These are phyloP conservation scores for Termitomyces sp. DNA, from an alignment of 768 basidiomycete species.

Conservation along the genomic window DNA sequence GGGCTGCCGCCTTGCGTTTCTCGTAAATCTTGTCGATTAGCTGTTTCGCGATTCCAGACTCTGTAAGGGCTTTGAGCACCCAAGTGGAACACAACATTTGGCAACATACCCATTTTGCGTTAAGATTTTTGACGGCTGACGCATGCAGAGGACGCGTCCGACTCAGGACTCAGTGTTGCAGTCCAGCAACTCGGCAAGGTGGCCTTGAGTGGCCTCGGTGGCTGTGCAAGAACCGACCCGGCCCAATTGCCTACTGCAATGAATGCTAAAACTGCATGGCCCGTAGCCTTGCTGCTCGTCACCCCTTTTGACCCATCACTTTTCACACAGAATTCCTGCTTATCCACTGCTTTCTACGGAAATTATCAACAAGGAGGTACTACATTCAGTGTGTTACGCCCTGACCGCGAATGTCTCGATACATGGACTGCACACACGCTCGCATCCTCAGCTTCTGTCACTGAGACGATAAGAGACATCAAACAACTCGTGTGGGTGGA, in stretches of 20 bases:
- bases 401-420: slow-evolving; percentile 35
- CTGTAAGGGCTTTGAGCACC: slow-evolving; percentile 27
- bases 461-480: slow-evolving; percentile 17
- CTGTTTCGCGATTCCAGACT: slow-evolving; percentile 71
- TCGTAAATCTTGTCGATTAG: slow-evolving; percentile 94
- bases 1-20: slow-evolving; percentile 91
- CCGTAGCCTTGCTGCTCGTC: slow-evolving; percentile 32
- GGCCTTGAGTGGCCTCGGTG: slow-evolving; percentile 7
- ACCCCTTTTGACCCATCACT: slow-evolving; percentile 37
- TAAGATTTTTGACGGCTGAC: background rate
- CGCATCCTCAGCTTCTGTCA: slow-evolving; percentile 21
- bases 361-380: slow-evolving; percentile 38
- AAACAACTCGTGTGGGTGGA: slow-evolving; percentile 58
- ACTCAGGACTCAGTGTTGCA: background rate
- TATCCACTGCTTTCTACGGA: slow-evolving; percentile 49
- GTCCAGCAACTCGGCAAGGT: background rate
- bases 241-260: background rate
- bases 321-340: slow-evolving; percentile 36
- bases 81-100: background rate
- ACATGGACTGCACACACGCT: slow-evolving; percentile 21
- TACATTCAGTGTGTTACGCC: slow-evolving; percentile 40
- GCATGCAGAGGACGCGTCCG: slow-evolving; percentile 2
- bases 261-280: slow-evolving; percentile 17
- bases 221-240: slow-evolving; percentile 13
- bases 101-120: slow-evolving; percentile 21